Evolutionary conservation across 2,329 filamentous ascomycete genomes (phyloP), one percentile per base, ranked within the genome.

Genomic region (Arthrobotrys entomopaga): DNA sequence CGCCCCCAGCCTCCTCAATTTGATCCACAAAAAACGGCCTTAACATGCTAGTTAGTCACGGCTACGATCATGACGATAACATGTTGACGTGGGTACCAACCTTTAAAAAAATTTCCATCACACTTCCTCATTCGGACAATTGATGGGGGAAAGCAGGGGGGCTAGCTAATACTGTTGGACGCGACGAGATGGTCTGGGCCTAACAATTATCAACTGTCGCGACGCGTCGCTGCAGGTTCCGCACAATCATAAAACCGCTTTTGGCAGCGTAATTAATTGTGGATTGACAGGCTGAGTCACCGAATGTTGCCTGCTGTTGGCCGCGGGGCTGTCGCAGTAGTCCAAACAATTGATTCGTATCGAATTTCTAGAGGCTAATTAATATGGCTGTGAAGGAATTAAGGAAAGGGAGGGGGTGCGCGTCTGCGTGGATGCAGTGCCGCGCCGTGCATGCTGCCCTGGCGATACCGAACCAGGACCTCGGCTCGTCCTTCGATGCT

Each of bases 81-180:
- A 46, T 46, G 24, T 63, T 42, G 46, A 40, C 59, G 59, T 53
- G 22, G 48, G 34, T 11, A 43, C 49, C 24, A 19, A 42, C 48
- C 34, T 42, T 43, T 54, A 38, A 26, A 59, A 48, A 22, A 26
- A 29, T 34, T 43, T 46, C 69, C 69, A 73, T 73, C 49, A 73
- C 56, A 57, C 54, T 73, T 73, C 69, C 69, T 26, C 49, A 66
- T 57, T 54, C 50, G 69, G 69, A 73, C 20, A 63, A 66, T 66
- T 66, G 66, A 66, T 73, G 65, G 56, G 42, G 19, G 13, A 19
- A 20, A 16, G 15, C 59, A 56, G 43, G 67, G 67, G 54, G 11
- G 10, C 59, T 24, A n/a, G n/a, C n/a, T n/a, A n/a, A n/a, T n/a
- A 3, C 63, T 46, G 42, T 16, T 56, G 16, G 49, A 64, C 65